Evolutionary conservation across 225 moss, liverwort and hornwort species (phyloP).

Genomic region (Sphagnum tenellum): DNA sequence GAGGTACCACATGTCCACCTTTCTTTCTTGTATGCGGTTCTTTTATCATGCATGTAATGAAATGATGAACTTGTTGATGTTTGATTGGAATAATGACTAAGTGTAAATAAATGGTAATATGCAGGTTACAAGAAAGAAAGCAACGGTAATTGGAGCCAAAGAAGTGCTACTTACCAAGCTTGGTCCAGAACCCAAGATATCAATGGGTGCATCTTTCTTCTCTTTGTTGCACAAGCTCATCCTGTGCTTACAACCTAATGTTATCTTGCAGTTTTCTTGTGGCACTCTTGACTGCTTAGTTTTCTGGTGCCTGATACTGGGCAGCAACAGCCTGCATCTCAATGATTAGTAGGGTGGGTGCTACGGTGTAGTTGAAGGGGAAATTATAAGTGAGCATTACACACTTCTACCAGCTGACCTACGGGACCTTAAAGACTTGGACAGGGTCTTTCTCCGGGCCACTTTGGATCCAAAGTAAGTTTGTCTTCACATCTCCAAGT

Average conservation of each 20-base stretch:
- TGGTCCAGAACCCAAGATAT: slow-evolving; percentile 38
- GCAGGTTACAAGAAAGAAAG: slow-evolving; percentile 86
- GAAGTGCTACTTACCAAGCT: slow-evolving; percentile 60
- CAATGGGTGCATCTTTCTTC: slow-evolving; percentile 33
- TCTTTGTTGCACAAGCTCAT: not conserved
- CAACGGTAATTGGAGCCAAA: slow-evolving; percentile 51
- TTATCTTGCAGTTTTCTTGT: too few relatives aligned
- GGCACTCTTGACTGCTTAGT: too few relatives aligned
- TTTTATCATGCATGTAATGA: too few relatives aligned
- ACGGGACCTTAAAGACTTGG: slow-evolving; percentile 48
- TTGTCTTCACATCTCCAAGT: too few relatives aligned
- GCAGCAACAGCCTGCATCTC: slow-evolving; percentile 20
- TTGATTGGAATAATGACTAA: too few relatives aligned
- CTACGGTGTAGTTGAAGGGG: slow-evolving; percentile 67
- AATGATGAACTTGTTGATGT: too few relatives aligned
- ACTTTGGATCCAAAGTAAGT: slow-evolving; percentile 74
- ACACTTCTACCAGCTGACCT: slow-evolving; percentile 78
- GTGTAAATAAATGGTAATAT: not conserved
- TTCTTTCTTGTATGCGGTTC: too few relatives aligned
- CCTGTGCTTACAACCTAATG: too few relatives aligned
- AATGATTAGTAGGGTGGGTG: slow-evolving; percentile 26
- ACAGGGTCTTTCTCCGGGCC: slow-evolving; percentile 48
- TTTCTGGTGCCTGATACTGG: not conserved
- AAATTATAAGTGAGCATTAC: slow-evolving; percentile 65
- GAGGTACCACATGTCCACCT: slow-evolving; percentile 35